A percentile compares a stretch with the other conserved stretches of the same genome.
phyloP scores from a whole-genome alignment of 2,329 filamentous ascomycete species.

The Colletotrichum sp. region DNA sequence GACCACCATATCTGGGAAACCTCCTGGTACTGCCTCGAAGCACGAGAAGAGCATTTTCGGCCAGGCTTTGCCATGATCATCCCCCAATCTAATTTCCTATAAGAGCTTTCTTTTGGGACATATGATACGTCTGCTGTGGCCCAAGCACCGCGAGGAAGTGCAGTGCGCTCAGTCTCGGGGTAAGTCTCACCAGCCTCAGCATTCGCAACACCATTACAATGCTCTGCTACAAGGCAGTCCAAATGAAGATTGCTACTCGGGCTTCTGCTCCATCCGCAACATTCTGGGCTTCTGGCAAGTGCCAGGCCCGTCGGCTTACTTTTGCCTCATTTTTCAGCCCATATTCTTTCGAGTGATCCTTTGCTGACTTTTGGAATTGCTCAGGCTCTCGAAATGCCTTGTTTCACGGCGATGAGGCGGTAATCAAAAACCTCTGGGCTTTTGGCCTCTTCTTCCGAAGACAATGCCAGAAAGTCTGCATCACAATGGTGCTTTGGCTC shows the following conservation, averaged over 20 bases:
- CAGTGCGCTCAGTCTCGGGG: not conserved
- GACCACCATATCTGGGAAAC: not conserved
- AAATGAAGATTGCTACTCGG: not conserved
- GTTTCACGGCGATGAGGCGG: not conserved
- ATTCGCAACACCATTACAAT: not conserved
- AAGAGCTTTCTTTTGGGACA: rapidly evolving
- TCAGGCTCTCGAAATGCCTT: not conserved
- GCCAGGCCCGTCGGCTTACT: not conserved
- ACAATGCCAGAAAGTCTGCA: not conserved
- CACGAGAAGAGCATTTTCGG: not conserved
- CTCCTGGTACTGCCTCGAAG: rapidly evolving
- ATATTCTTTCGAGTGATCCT: not conserved
- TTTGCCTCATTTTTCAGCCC: not conserved
- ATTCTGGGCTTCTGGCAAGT: not conserved
- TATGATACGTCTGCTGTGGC: rapidly evolving
- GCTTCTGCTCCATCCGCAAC: not conserved
- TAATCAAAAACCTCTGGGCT: too few relatives aligned
- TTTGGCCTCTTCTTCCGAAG: too few relatives aligned
- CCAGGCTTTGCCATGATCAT: not conserved
- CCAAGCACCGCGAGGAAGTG: not conserved
- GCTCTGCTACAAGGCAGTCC: rapidly evolving
- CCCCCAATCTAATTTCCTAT: rapidly evolving
- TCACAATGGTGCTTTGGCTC: not conserved
- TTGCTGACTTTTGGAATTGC: not conserved
- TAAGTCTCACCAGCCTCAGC: not conserved